Base-by-base conservation (phyloP, 1,284 basidiomycete species). In the Leccinum griseonigrum region DNA sequence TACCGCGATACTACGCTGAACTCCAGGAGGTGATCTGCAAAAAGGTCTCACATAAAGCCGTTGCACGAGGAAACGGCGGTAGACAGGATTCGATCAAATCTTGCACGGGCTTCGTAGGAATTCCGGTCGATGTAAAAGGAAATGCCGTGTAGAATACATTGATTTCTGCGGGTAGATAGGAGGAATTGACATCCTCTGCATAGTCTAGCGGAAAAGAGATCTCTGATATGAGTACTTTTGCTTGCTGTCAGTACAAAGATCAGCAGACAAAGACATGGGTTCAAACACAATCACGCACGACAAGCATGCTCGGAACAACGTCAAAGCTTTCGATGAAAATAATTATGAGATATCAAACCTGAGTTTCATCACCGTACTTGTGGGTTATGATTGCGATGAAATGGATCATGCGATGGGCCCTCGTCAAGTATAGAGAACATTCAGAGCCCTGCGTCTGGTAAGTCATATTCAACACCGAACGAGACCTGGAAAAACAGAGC, bases 1-100 rank as follows among this genome's bases (percentile, higher is more conserved):
- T 77, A 76, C 13, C 79, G 76, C 43, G 80, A 78, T 43, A 82
- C 78, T 59, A 83, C 78, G 59, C 77, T 74, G 64, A 82, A 82
- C 79, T 80, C 84, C 83, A 85, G 8, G 82, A 81, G 36, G 81
- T 72, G 65, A 83, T 77, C 63, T 83, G 77, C 50, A 83, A 69
- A 66, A 83, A 82, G 1, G 75, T 80, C 56, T 83, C 78, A 64
- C 79, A 79, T 54, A 84, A 70, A 4, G 67, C 62, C 43, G 77
- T 76, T 7, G 82, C 79, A 34, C 77, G 75, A 55, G 76, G 71
- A 8, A 79, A 64, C 4, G 78, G 67, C 2, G 82, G 82, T 29
- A 83, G 74, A 64, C 79, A 79, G 0, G 75, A 71, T 68, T 81
- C 77, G 60, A 83, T 81, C 64, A 72, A 73, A 13, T 67, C 63